These are phyloP conservation scores for Oryza glumipatula DNA, from an alignment of 176 grass and related monocot species.

Conservation along the genomic window DNA sequence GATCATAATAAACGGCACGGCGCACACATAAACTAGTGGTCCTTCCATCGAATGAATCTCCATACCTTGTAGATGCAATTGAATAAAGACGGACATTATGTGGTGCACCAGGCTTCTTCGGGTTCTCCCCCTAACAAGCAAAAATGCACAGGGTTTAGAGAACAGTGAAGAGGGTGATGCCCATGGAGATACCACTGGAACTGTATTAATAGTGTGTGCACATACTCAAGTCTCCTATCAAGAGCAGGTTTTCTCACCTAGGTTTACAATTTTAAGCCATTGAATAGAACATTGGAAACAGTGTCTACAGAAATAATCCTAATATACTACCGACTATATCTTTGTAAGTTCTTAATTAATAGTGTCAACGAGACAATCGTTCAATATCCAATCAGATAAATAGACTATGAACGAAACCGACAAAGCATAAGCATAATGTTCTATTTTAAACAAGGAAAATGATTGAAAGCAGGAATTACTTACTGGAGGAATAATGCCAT, in stretches of 20 bases:
- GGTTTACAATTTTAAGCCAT: background rate
- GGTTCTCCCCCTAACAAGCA: conserved; percentile 80
- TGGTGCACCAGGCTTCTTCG: conserved; percentile 88
- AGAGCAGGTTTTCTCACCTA: background rate
- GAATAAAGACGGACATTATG: conserved; percentile 92
- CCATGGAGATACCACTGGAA: background rate
- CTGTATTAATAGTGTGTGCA: background rate
- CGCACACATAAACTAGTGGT: conserved; percentile 83
- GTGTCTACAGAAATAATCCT: background rate
- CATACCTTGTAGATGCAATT: conserved; percentile 88
- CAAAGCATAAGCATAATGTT: background rate
- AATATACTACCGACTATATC: background rate
- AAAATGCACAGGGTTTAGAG: conserved; percentile 15
- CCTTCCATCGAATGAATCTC: conserved; percentile 84
- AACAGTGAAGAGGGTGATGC: background rate
- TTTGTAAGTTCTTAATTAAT: background rate
- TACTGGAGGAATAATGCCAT: conserved; percentile 89
- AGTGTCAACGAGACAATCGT: background rate
- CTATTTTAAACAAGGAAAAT: background rate
- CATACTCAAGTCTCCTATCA: conserved; percentile 3
- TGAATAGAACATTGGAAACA: background rate
- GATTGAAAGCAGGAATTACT: background rate
- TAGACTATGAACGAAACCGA: background rate
- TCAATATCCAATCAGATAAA: background rate
- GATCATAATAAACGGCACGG: conserved; percentile 84